Evolutionary conservation across 805 yeast species (phyloP), one percentile per base, ranked within the genome.

Genomic region (Hagleromyces aurorensis): DNA sequence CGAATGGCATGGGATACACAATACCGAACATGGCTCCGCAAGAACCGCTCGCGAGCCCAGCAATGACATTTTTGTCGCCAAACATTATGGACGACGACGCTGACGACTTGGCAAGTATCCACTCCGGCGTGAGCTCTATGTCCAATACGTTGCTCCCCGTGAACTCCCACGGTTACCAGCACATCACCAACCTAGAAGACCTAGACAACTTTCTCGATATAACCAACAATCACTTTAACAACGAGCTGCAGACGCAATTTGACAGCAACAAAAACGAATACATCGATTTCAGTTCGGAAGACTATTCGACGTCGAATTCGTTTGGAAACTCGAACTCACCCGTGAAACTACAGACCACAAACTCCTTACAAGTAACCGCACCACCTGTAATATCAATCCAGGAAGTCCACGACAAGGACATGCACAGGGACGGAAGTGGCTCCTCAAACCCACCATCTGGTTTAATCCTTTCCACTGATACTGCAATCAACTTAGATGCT

Each of bases 101-200:
- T 21, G 57, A 51, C 27, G 59, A 54, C 28, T 23, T 48, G 7
- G 21, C 48, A 26, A 50, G 57, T 38, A 48, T 54, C 6, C 43
- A 48, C 20, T 51, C 57, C 2, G 44, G 34, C 6, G n/a, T 27
- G 16, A 44, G 43, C 19, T 38, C 34, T 13, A 41, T 42, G 9
- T 42, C 46, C 7, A 44, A 44, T 24, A 19, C 34, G 21, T 26
- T 48, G 16, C 29, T 49, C 11, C 51, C 56, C 13, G 30, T 43
- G n/a, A 41, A 50, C 27, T 35, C 49, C 4, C 33, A 40, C 18
- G 57, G 55, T 13, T 44, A 38, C 18, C 44, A 50, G 27, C 46
- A 43, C 27, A 34, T 49, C 6, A 29, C 46, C 6, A 46, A 40
- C 22, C 13, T 48, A 7, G 41, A 37, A 19, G 56, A 50, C 21